Conservation (phyloP, 1,284 basidiomycete species). For the Ustilago esculenta region DNA sequence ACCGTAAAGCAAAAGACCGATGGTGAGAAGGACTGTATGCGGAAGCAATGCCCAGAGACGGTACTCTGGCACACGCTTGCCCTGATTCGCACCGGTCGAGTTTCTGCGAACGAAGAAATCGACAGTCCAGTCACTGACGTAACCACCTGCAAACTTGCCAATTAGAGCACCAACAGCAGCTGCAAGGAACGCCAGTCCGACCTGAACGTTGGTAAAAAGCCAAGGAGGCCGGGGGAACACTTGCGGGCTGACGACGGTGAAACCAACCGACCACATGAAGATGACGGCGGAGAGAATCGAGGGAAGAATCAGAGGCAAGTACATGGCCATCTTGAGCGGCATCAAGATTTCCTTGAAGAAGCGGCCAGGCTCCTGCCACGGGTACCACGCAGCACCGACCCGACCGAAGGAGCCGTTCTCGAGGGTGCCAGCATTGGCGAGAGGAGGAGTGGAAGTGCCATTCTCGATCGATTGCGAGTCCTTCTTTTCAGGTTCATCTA, state of each 20-base stretch:
- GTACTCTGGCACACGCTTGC: conserved; percentile 66
- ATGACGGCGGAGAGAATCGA: conserved; percentile 66
- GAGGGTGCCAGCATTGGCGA: conserved; percentile 11
- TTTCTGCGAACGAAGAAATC: conserved; percentile 55
- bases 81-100: conserved; percentile 19
- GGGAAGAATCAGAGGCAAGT: conserved; percentile 48
- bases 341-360: conserved; percentile 53
- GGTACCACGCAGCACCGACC: conserved; percentile 64
- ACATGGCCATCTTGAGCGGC: conserved; percentile 56
- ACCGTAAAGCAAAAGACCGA: conserved; percentile 63
- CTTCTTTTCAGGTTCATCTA: conserved; percentile 22
- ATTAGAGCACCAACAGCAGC: conserved; percentile 63
- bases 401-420: conserved; percentile 37
- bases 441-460: conserved; percentile 28
- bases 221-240: conserved; percentile 65
- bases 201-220: conserved; percentile 56
- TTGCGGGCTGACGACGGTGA: conserved; percentile 65
- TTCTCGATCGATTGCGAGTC: conserved; percentile 26
- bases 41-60: conserved; percentile 65
- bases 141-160: conserved; percentile 66
- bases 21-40: conserved; percentile 59
- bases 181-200: conserved; percentile 66
- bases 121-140: conserved; percentile 62
- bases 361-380: conserved; percentile 62
- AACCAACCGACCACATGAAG: conserved; percentile 66